phyloP scores from a whole-genome alignment of 2,329 filamentous ascomycete genomes.

The Ceratocystis cacaofunesta region DNA sequence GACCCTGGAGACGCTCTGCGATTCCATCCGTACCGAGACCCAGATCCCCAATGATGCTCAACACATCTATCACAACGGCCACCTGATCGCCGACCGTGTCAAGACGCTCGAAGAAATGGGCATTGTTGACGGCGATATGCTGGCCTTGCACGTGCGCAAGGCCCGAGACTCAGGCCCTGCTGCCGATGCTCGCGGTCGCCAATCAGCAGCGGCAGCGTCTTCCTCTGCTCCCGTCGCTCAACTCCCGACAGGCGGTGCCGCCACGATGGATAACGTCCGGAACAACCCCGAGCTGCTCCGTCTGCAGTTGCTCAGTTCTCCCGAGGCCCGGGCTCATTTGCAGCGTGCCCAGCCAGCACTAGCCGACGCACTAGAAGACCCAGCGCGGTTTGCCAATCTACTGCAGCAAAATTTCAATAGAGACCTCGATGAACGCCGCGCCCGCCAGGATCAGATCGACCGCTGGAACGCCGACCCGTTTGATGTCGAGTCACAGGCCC shows the following conservation, averaged over 20 bases:
- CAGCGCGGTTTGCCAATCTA: constrained; percentile 59
- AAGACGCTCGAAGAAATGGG: constrained; percentile 71
- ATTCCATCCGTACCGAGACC: constrained; percentile 73
- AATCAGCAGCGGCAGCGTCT: constrained; percentile 19
- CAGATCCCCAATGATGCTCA: constrained; percentile 57
- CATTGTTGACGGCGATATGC: constrained; percentile 80
- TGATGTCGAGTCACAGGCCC: constrained; percentile 76
- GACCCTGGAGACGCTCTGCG: constrained; percentile 72
- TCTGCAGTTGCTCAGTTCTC: constrained; percentile 67
- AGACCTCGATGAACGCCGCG: constrained; percentile 56
- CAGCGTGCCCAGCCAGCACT: constrained; percentile 61
- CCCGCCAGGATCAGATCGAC: constrained; percentile 70
- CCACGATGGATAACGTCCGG: constrained; percentile 18
- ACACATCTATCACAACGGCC: constrained; percentile 81
- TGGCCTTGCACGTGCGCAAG: constrained; percentile 66
- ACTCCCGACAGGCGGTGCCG: constrained; percentile 23
- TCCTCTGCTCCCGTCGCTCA: constrained; percentile 19
- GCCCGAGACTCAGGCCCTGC: constrained; percentile 34
- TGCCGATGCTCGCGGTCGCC: constrained; percentile 22
- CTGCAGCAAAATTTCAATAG: constrained; percentile 52
- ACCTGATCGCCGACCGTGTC: constrained; percentile 58
- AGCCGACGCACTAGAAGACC: constrained; percentile 59
- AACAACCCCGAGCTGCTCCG: constrained; percentile 70
- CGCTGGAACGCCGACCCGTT: constrained; percentile 87
- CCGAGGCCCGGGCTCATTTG: constrained; percentile 54